phyloP scores from a whole-genome alignment of 441 rosid genomes.

The Pelargonium citronellum region DNA sequence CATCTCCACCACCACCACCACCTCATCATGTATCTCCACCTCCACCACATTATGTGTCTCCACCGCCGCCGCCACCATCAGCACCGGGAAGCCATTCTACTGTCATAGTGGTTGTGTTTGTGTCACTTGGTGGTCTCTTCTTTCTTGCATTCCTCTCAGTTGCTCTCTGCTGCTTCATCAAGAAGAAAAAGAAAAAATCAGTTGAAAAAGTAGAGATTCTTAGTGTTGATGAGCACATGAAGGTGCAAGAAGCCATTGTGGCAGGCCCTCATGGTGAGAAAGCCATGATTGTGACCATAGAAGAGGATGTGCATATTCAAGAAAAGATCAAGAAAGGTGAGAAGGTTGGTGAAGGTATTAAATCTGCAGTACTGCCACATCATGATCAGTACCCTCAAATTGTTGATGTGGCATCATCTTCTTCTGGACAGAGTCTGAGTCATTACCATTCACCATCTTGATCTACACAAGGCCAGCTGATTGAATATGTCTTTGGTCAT shows the following conservation, averaged over 20 bases:
- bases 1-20: conserved; percentile 32
- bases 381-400: conserved; percentile 22
- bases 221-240: conserved; percentile 53
- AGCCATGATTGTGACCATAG: conserved; percentile 43
- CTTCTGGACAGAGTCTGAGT: conserved; percentile 16
- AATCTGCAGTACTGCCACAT: conserved; percentile 10
- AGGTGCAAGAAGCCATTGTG: conserved; percentile 50
- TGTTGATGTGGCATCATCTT: conserved; percentile 21
- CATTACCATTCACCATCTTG: too few relatives aligned
- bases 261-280: conserved; percentile 52
- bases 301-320: conserved; percentile 58
- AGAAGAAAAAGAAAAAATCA: conserved; percentile 47
- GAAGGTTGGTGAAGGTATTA: conserved; percentile 17
- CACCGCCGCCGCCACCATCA: conserved; percentile 26
- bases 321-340: conserved; percentile 37
- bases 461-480: too few relatives aligned
- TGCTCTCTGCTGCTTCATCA: conserved; percentile 41
- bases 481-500: too few relatives aligned
- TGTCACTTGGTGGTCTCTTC: conserved; percentile 56
- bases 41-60: conserved; percentile 29
- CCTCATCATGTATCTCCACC: conserved; percentile 24
- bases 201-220: conserved; percentile 30
- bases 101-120: conserved; percentile 49
- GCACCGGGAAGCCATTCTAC: conserved; percentile 35
- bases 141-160: conserved; percentile 45